Percentiles rank a stretch among this genome's conserved stretches.
These are phyloP conservation scores for Tricholoma saponaceum DNA, from an alignment of 768 basidiomycete species.

Conservation along the genomic window DNA sequence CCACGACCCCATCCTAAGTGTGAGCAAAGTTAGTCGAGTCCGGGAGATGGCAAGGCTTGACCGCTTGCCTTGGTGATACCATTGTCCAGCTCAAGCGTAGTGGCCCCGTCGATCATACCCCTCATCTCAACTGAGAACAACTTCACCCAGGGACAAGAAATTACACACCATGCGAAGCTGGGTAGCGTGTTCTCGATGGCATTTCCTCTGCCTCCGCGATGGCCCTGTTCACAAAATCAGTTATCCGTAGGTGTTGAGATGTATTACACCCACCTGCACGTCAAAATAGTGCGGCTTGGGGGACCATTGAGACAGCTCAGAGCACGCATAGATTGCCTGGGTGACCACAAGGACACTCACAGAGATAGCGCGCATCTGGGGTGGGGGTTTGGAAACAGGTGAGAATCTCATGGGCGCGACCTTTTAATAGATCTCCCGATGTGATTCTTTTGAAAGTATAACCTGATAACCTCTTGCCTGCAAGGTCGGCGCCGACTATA, in stretches of 20 bases:
- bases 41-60: no score
- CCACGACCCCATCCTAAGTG: constrained; percentile 63
- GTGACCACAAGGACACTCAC: neutral
- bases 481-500: neutral
- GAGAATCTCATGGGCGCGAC: neutral
- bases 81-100: constrained; percentile 76
- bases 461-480: neutral
- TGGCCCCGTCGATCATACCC: constrained; percentile 72
- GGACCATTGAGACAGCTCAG: neutral
- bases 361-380: neutral
- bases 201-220: constrained; percentile 75
- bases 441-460: neutral
- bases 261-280: constrained; percentile 36
- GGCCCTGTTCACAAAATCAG: constrained; percentile 44
- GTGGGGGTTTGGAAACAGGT: neutral
- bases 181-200: constrained; percentile 70
- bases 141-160: neutral
- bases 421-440: neutral
- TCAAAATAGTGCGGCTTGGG: constrained; percentile 36
- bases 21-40: neutral
- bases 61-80: constrained; percentile 61
- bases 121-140: constrained; percentile 28
- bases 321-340: neutral
- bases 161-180: constrained; percentile 67
- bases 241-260: neutral